These are phyloP conservation scores for Epichloe baconii DNA, from an alignment of 2,329 filamentous ascomycete species.

Conservation along the genomic window DNA sequence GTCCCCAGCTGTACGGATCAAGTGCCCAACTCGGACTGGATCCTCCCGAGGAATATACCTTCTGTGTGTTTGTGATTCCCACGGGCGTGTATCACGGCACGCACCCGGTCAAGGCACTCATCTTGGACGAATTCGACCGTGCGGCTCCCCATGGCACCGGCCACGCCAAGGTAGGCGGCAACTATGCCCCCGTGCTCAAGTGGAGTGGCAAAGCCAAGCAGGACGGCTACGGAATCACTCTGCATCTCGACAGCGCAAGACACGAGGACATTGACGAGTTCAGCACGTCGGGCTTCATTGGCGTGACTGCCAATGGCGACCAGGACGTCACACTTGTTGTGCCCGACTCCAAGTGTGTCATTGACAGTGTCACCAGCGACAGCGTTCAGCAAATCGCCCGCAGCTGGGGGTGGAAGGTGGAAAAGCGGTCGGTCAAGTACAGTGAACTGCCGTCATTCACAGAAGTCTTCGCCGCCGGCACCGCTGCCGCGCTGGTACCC, in stretches of 20 bases:
- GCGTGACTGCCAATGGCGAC: constrained; percentile 48
- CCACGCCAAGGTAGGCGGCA: constrained; percentile 86
- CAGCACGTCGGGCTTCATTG: constrained; percentile 86
- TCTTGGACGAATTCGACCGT: constrained; percentile 88
- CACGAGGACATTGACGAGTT: constrained; percentile 90
- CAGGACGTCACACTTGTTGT: constrained; percentile 59
- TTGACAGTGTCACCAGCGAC: constrained; percentile 73
- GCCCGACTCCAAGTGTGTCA: constrained; percentile 79
- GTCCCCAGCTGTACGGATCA: constrained; percentile 77
- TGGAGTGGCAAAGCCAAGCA: constrained; percentile 71
- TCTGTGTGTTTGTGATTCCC: constrained; percentile 79
- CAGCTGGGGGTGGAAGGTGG: constrained; percentile 73
- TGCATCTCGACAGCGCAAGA: constrained; percentile 79
- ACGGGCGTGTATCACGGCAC: constrained; percentile 90
- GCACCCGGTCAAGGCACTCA: constrained; percentile 72
- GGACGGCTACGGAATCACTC: constrained; percentile 82
- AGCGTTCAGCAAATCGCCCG: constrained; percentile 64
- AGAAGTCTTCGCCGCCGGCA: constrained; percentile 86
- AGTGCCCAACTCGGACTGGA: constrained; percentile 75
- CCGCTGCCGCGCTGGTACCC: constrained; percentile 80
- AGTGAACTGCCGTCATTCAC: constrained; percentile 37
- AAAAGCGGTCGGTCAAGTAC: constrained; percentile 58
- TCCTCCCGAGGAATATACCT: constrained; percentile 84
- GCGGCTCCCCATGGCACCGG: constrained; percentile 85
- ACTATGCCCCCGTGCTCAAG: constrained; percentile 84